Conservation (phyloP, 1,139 yeast species). For the Yamadazyma pseudoaaseri region DNA sequence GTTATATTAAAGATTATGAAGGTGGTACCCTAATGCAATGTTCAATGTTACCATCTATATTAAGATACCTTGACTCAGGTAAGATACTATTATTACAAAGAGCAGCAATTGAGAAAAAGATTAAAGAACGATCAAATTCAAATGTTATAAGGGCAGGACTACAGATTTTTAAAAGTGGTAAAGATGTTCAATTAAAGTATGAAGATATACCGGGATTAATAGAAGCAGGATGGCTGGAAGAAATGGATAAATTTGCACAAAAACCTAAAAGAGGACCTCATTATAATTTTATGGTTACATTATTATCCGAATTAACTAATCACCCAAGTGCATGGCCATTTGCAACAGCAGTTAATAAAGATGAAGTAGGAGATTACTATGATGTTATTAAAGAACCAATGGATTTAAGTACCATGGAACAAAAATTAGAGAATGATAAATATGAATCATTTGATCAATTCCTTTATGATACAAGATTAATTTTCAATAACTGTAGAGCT, state of each 20-base stretch:
- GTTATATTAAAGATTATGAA: slow-evolving; percentile 96
- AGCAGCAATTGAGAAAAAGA: slow-evolving; percentile 87
- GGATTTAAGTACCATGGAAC: slow-evolving; percentile 96
- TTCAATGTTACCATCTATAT: slow-evolving; percentile 79
- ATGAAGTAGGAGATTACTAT: slow-evolving; percentile 95
- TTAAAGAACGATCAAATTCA: slow-evolving; percentile 73
- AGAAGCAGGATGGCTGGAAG: slow-evolving; percentile 98
- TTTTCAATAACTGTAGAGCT: slow-evolving; percentile 86
- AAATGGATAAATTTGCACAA: slow-evolving; percentile 95
- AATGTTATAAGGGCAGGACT: slow-evolving; percentile 84
- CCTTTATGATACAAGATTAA: slow-evolving; percentile 79
- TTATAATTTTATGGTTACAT: slow-evolving; percentile 87
- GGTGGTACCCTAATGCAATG: slow-evolving; percentile 99
- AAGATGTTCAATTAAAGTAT: slow-evolving; percentile 49
- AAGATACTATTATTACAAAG: slow-evolving; percentile 83
- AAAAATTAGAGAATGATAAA: slow-evolving; percentile 85
- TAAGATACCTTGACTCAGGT: slow-evolving; percentile 82
- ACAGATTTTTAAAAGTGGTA: slow-evolving; percentile 60
- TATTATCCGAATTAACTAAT: slow-evolving; percentile 83
- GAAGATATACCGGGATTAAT: slow-evolving; percentile 79
- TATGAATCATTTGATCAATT: slow-evolving; percentile 91
- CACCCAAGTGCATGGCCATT: slow-evolving; percentile 99
- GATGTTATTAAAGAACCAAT: slow-evolving; percentile 98
- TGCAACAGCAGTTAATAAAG: slow-evolving; percentile 85
- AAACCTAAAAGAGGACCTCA: slow-evolving; percentile 95